Conservation (phyloP, 1,139 yeast species). For the Hyphopichia pseudoburtonii region DNA sequence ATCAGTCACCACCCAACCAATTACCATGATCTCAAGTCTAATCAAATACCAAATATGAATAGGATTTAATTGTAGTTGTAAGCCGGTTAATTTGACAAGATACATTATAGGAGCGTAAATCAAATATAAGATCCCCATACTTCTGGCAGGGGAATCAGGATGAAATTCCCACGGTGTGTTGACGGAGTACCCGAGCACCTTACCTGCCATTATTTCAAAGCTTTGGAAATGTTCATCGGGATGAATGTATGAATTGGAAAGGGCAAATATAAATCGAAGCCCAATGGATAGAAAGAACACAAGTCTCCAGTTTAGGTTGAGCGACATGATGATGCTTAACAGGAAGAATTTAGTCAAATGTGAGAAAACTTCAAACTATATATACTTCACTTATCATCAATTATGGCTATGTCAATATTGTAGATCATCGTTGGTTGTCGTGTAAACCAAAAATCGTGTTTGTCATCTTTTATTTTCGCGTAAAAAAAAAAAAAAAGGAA, state of each 20-base stretch:
- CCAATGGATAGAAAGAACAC: conserved; percentile 44
- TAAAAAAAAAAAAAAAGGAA: too few species aligned
- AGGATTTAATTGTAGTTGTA: conserved; percentile 33
- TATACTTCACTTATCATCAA: neutral
- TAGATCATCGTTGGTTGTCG: too few species aligned
- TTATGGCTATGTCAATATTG: too few species aligned
- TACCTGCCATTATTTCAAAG: conserved; percentile 64
- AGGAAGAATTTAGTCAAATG: neutral
- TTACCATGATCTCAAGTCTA: conserved; percentile 56
- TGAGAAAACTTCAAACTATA: neutral
- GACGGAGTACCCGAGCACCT: conserved; percentile 50
- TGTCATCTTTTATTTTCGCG: too few species aligned
- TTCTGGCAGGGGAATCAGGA: conserved; percentile 60
- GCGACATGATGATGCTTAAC: neutral
- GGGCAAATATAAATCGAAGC: conserved; percentile 56
- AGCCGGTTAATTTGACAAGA: conserved; percentile 18
- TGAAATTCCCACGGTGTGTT: conserved; percentile 86
- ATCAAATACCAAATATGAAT: conserved; percentile 53
- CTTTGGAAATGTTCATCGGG: conserved; percentile 98
- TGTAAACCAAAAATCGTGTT: too few species aligned
- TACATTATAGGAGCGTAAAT: conserved; percentile 68
- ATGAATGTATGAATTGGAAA: conserved; percentile 83
- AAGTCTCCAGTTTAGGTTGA: conserved; percentile 40
- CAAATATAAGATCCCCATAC: conserved; percentile 66
- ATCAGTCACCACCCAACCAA: conserved; percentile 63